These are phyloP conservation scores for Phaeolepiota aurea DNA, from an alignment of 768 basidiomycete species.

Conservation along the genomic window DNA sequence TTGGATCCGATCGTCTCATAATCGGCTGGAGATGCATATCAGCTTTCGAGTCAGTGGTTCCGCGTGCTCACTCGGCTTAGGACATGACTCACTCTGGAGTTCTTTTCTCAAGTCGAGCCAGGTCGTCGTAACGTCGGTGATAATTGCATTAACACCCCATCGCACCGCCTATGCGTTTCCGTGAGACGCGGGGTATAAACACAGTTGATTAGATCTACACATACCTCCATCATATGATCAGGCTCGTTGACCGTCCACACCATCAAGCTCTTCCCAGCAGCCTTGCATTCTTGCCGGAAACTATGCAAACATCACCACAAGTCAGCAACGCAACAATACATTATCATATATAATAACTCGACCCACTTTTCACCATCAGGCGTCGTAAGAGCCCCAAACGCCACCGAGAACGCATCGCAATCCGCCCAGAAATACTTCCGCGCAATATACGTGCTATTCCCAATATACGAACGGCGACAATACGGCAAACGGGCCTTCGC, in stretches of 20 bases:
- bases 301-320: slow-evolving; percentile 21
- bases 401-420: slow-evolving; percentile 81
- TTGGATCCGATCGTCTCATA: slow-evolving; percentile 57
- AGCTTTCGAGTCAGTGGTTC: neutral
- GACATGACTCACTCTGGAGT: slow-evolving; percentile 38
- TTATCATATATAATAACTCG: slow-evolving; percentile 4
- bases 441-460: slow-evolving; percentile 60
- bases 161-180: slow-evolving; percentile 74
- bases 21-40: slow-evolving; percentile 35
- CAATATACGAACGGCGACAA: slow-evolving; percentile 81
- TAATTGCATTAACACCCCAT: slow-evolving; percentile 72
- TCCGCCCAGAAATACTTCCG: slow-evolving; percentile 85
- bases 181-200: neutral
- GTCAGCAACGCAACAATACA: slow-evolving; percentile 1
- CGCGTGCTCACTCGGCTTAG: slow-evolving; percentile 3
- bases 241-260: slow-evolving; percentile 96
- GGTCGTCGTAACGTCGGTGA: slow-evolving; percentile 65
- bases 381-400: slow-evolving; percentile 63
- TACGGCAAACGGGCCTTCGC: slow-evolving; percentile 76
- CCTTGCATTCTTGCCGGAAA: slow-evolving; percentile 76
- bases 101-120: slow-evolving; percentile 59
- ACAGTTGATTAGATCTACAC: too few relatives aligned
- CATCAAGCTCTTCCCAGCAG: slow-evolving; percentile 75
- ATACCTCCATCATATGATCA: slow-evolving; percentile 83
- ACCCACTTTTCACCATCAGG: slow-evolving; percentile 66